Evolutionary conservation across 2,329 filamentous ascomycete genomes (phyloP), one percentile per base, ranked within the genome.

Genomic region (Onygenales sp.): DNA sequence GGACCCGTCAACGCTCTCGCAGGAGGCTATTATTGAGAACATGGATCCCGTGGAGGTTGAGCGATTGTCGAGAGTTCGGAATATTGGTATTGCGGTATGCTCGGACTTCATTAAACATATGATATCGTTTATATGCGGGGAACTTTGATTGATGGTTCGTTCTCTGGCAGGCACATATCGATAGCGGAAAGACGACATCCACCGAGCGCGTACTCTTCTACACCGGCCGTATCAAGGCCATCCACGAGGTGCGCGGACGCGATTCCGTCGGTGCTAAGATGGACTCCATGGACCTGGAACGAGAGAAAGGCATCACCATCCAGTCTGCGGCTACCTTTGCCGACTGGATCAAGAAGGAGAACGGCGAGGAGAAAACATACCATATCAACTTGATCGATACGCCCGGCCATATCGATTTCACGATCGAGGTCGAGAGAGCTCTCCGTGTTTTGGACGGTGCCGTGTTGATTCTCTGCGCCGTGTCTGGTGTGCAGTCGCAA

Each of bases 361-460:
- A 92, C 59, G 87, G 87, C 60, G 82, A 87, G 66, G 89, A 96
- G 51, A 84, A 95, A 71, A 89, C 85, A 62, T 98, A 95, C 73
- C 92, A 98, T 70, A 84, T 98, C 77, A 98, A 98, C 74, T 77
- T 98, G 78, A 98, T 98, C 67, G 93, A 98, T 70, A 98, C 93
- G 0, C 93, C 93, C 3, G 93, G 93, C 43, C 93, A 98, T 74
- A 97, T 98, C 66, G 93, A 98, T 71, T 98, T 98, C 68, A 98
- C 93, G 11, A 97, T 98, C 60, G 93, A 98, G 73, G 93, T 98
- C 46, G 93, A 98, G 77, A 82, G 93, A 70, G 93, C 93, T 54
- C 76, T 98, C 68, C 83, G 93, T 69, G 93, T 98, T 56, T 80
- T 98, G 42, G 93, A 98, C 66, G 93, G 93, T 59, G 93, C 93